Evolutionary conservation across 345 rosid species (phyloP).

Genomic region (Aethionema arabicum): DNA sequence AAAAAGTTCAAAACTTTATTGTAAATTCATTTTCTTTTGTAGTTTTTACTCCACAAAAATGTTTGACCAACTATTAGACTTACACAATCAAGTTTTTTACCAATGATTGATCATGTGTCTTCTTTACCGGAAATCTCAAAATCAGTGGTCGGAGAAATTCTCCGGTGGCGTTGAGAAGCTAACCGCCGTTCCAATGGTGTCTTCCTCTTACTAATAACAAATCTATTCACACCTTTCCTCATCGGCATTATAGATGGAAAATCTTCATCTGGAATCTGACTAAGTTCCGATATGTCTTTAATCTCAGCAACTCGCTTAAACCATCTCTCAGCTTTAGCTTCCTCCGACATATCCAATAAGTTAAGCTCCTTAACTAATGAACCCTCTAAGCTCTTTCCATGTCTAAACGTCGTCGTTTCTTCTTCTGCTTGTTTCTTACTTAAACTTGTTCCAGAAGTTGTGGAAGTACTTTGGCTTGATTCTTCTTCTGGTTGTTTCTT

Average conservation of each 20-base stretch:
- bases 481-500: conserved; percentile 40
- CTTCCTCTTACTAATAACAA: conserved; percentile 95
- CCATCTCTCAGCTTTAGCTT: conserved; percentile 99
- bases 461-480: conserved; percentile 28
- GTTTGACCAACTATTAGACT: background rate
- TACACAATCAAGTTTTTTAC: conserved; percentile 2
- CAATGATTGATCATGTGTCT: conserved; percentile 21
- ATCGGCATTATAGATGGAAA: conserved; percentile 98
- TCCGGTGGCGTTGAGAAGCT: conserved; percentile 74
- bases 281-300: conserved; percentile 93
- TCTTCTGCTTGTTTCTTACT: conserved; percentile 20
- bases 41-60: background rate
- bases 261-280: conserved; percentile 96
- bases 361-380: conserved; percentile 82
- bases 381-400: conserved; percentile 83
- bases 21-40: background rate
- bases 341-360: conserved; percentile 97
- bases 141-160: conserved; percentile 53
- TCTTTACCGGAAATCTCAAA: conserved; percentile 40
- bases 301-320: conserved; percentile 86
- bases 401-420: conserved; percentile 25
- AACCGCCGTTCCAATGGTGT: conserved; percentile 88
- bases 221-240: conserved; percentile 97
- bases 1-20: too few relatives aligned
- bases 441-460: conserved; percentile 10